Evolutionary conservation across 306 rosid genomes (phyloP), one percentile per base, ranked within the genome.

Genomic region (Cucurbita pepo): DNA sequence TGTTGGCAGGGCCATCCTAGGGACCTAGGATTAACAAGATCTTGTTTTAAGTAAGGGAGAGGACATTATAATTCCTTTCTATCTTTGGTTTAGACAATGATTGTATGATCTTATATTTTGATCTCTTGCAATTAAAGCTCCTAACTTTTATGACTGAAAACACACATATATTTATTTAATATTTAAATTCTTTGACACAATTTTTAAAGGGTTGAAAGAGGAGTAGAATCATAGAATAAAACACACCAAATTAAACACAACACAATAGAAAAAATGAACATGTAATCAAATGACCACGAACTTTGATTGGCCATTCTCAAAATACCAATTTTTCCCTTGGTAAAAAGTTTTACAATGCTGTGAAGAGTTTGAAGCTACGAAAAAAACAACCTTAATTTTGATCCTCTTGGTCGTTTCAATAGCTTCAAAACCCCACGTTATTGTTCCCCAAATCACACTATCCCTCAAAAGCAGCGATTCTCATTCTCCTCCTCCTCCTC

Each of bases 401-500:
- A 34, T 38, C 51, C 5, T 40, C 36, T 21, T 25, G 57, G 58
- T 69, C 59, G 30, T 69, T 69, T 69, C 58, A 69, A 69, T 69
- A 69, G 58, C 74, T 69, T 30, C 7, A 50, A 45, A 19, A 14
- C 18, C 64, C 55, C 58, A 7, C 2, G 56, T 66, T 45, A 22
- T 2, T 0, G 19, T 50, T 14, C 14, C 30, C 4, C 45, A 15
- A 61, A 4, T 64, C 54, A 19, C 38, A 19, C 71, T 21, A 44
- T 67, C 56, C 18, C 18, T 56, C 22, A 67, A 67, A 67, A 13
- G 56, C 73, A 67, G 13, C 25, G 45, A 16, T 15, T 25, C 22
- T 69, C 58, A 16, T 30, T 25, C 22, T 69, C 73, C 18, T 69
- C 73, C 45, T 69, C n/a, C n/a, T n/a, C 73, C 30, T 69, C 74